Evolutionary conservation across 768 basidiomycete genomes (phyloP), one percentile per base, ranked within the genome.

Genomic region (Strobilomyces dryophilus): DNA sequence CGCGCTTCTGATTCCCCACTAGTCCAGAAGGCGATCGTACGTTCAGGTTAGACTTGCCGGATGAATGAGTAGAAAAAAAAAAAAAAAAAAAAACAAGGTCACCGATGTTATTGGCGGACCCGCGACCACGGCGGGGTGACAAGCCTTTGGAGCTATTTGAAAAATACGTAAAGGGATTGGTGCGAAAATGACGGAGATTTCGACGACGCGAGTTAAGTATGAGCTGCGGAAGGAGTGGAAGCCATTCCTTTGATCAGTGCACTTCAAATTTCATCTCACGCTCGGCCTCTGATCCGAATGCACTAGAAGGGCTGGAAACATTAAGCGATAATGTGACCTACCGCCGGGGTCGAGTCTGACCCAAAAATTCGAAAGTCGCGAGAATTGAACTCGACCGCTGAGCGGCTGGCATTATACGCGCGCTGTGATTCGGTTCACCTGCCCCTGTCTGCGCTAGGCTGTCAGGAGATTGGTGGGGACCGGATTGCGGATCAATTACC

Each of bases 151-250:
- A 32, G 31, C 47, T 43, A 42, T 55, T 54, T 45, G 45, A 44
- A 20, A 52, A 41, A 39, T 21, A 41, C 42, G 27, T 46, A 54
- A 54, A 55, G 39, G 4, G 41, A 45, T 18, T 52, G 41, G 35
- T 31, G 56, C 66, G 61, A 67, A 62, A 65, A 60, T 27, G 47
- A 51, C 67, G 66, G 65, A 55, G 9, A 26, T 15, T 56, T 55
- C 43, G 32, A 43, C 29, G 47, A 42, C 10, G 45, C 24, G n/a
- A 14, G 29, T 29, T n/a, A 29, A 7, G 37, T 40, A 49, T 36
- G 41, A 44, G 27, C 24, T 41, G 45, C 39, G 21, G 32, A 36
- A 32, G 45, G 47, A 26, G 31, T 34, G 18, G 39, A 44, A 27
- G 41, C 48, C 45, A 29, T 37, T 51, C 41, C 45, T 44, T 37